Percentiles rank a stretch among this genome's conserved stretches.
Conservation (phyloP, 192 early-diverging fungal genomes). For the Backusella luteola region DNA sequence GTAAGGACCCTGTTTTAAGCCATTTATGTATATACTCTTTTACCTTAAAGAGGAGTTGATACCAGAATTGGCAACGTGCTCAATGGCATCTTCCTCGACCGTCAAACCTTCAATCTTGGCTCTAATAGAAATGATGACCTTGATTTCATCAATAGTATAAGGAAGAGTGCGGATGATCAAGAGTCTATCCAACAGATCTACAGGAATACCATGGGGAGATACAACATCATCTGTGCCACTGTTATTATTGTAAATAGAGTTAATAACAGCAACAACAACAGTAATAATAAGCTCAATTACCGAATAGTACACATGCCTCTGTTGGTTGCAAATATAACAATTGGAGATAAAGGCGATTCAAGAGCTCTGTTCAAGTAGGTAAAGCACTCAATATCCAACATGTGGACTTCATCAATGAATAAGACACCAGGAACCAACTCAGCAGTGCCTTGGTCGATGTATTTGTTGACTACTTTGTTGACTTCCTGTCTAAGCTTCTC, state of each 20-base stretch:
- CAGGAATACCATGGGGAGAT: constrained; percentile 94
- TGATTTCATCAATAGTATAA: constrained; percentile 89
- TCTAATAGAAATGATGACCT: constrained; percentile 88
- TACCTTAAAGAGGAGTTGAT: constrained; percentile 86
- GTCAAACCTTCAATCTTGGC: constrained; percentile 87
- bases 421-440: constrained; percentile 97
- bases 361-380: constrained; percentile 98
- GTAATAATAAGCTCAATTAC: constrained; percentile 3
- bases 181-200: constrained; percentile 94
- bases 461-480: constrained; percentile 99
- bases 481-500: constrained; percentile 97
- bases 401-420: constrained; percentile 99
- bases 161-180: constrained; percentile 95
- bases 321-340: constrained; percentile 98
- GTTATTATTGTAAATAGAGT: constrained; percentile 16
- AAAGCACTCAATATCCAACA: constrained; percentile 99
- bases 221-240: constrained; percentile 76
- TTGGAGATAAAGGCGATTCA: constrained; percentile 92
- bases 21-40: background rate
- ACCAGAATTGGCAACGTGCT: constrained; percentile 81
- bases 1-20: too few relatives aligned
- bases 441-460: constrained; percentile 96
- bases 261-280: too few relatives aligned
- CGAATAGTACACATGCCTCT: constrained; percentile 42
- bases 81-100: constrained; percentile 74